Evolutionary conservation across 495 filamentous ascomycete genomes (phyloP).

Genomic region (Penicillium coprophilum): DNA sequence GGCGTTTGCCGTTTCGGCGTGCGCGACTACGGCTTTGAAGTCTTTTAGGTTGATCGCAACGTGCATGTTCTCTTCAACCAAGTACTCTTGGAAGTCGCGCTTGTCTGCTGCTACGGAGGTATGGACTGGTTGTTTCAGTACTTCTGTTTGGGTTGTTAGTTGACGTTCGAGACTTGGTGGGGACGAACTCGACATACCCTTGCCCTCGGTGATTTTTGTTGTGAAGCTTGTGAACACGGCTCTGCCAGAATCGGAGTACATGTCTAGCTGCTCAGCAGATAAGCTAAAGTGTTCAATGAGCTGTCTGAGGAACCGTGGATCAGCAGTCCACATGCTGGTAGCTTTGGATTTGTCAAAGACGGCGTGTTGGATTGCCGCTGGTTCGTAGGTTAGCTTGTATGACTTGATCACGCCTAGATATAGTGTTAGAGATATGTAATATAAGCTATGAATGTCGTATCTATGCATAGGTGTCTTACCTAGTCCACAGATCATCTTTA

Average conservation of each 20-base stretch:
- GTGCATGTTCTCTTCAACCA: conserved; percentile 75
- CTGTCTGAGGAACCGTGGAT: conserved; percentile 71
- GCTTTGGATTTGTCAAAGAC: conserved; percentile 73
- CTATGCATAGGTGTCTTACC: conserved; percentile 50
- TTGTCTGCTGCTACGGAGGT: conserved; percentile 87
- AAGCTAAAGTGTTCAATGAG: conserved; percentile 89
- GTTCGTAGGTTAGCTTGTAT: conserved; percentile 88
- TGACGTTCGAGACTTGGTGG: background rate
- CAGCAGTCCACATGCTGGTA: conserved; percentile 75
- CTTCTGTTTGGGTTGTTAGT: conserved; percentile 51
- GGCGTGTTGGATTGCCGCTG: conserved; percentile 76
- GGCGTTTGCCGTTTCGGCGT: conserved; percentile 74
- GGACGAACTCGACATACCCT: conserved; percentile 52
- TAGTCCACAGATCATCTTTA: conserved; percentile 82
- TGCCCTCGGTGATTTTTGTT: conserved; percentile 81
- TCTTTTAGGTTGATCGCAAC: conserved; percentile 92
- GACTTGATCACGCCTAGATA: conserved; percentile 78
- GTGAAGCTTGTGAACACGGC: conserved; percentile 91
- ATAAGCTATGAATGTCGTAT: background rate
- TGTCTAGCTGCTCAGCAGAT: conserved; percentile 88
- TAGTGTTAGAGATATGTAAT: conserved; percentile 5
- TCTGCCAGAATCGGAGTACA: conserved; percentile 69
- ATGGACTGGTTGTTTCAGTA: conserved; percentile 90
- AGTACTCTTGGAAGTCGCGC: conserved; percentile 80
- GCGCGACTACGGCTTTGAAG: conserved; percentile 83